A percentile compares a stretch with the other conserved stretches of the same genome.
These are phyloP conservation scores for Trichoderma gamsii DNA, from an alignment of 495 filamentous ascomycete species.

Conservation along the genomic window DNA sequence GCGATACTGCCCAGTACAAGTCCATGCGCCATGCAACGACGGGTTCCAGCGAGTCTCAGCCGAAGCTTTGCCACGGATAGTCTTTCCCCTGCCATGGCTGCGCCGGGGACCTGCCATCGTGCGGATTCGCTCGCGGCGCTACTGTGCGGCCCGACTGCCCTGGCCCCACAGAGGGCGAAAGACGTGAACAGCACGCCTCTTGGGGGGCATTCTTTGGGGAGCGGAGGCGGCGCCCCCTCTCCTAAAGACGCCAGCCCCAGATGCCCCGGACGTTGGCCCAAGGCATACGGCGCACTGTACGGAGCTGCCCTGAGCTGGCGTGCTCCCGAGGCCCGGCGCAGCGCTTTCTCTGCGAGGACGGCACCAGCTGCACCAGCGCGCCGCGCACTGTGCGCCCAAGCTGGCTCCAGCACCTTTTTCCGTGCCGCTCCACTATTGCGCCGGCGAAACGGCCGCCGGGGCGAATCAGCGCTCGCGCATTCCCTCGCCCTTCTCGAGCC, in stretches of 20 bases:
- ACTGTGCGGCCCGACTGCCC: slow-evolving; percentile 11
- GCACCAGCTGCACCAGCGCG: not conserved
- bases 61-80: not conserved
- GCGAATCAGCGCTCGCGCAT: slow-evolving; percentile 13
- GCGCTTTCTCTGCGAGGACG: not conserved
- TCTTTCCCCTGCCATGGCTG: not conserved
- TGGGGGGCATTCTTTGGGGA: not conserved
- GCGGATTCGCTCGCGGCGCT: slow-evolving; percentile 13
- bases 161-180: slow-evolving; percentile 2
- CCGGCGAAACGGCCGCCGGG: slow-evolving; percentile 46
- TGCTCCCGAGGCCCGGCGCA: not conserved
- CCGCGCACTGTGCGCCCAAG: not conserved
- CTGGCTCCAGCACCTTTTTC: slow-evolving; percentile 27
- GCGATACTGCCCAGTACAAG: not conserved
- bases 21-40: not conserved
- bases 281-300: slow-evolving; percentile 4
- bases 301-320: not conserved
- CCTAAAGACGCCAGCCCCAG: slow-evolving; percentile 4
- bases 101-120: not conserved
- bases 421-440: slow-evolving; percentile 46
- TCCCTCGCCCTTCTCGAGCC: slow-evolving; percentile 10
- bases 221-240: not conserved
- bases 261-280: slow-evolving; percentile 3
- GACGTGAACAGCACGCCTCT: not conserved
- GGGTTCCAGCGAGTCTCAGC: not conserved